Base-by-base conservation (phyloP, 208 protist genomes). In the Borovskyia barvae region DNA sequence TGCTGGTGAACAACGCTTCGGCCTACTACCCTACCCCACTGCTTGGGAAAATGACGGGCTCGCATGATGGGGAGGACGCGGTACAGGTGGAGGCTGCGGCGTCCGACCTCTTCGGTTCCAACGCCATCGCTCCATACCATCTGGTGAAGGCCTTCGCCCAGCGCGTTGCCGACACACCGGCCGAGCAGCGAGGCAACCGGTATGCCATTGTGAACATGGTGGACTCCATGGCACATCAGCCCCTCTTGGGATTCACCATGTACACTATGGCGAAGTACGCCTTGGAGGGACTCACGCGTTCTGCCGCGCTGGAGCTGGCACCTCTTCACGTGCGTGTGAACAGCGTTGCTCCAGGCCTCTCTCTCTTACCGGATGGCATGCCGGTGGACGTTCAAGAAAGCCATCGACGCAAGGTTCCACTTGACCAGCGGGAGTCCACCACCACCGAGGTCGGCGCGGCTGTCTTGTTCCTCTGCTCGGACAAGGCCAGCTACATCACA, bases 1-100 rank as follows among this genome's bases (percentile, higher is more conserved):
- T 85, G 28, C 65, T 93, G 29, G 82, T 93, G n/a, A 93, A 93
- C 70, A 93, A 88, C 58, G 86, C 86, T 40, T 93, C 86, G 1
- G 72, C 82, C 5, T 93, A 80, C 50, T 84, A 77, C 43, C 77
- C 86, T 19, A 88, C 82, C 0, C 80, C 82, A 30, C 66, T 93
- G 32, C 29, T 84, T 22, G 45, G 49, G 20, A 15, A 40, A 39
- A 24, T 3, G 19, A n/a, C 22, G 40, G 19, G 15, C 22, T 35
- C 28, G 20, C 15, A 43, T 15, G 9, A 37, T 25, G 17, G 60
- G 22, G 5, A 56, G 47, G 20, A 30, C 22, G 36, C 14, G 51
- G 14, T 4, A 28, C 26, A 24, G 46, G 47, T 54, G 35, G 77
- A 82, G 43, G 46, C 47, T 11, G 61, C 72, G 2, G 49, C 65